A percentile compares a stretch with the other conserved stretches of the same genome.
Evolutionary conservation across 768 basidiomycete genomes (phyloP).

Genomic region (Lentinula guzmanii): DNA sequence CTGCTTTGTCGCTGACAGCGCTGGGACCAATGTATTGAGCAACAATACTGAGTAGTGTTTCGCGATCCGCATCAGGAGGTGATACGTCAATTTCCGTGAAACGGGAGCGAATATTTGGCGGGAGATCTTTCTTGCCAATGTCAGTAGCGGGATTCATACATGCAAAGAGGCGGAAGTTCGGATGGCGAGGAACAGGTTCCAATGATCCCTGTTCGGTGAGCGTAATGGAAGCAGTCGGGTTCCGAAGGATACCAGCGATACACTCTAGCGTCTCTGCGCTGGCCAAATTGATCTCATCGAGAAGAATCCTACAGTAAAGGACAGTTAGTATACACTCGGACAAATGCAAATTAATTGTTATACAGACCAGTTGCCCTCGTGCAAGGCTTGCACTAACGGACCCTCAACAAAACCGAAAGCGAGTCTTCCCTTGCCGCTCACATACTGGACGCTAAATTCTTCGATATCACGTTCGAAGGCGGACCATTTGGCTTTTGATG

Average conservation of each 20-base stretch:
- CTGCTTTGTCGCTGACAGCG: conserved; percentile 79
- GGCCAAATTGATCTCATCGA: conserved; percentile 96
- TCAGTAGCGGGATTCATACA: conserved; percentile 99
- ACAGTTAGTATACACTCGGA: no score
- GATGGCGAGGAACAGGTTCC: conserved; percentile 85
- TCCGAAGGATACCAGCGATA: conserved; percentile 79
- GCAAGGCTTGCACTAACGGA: conserved; percentile 86
- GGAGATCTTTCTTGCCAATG: conserved; percentile 96
- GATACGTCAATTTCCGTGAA: conserved; percentile 96
- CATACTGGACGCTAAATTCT: conserved; percentile 84
- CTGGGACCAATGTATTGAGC: conserved; percentile 82
- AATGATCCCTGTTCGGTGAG: conserved; percentile 90
- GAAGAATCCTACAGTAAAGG: conserved; percentile 89
- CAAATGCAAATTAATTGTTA: neutral
- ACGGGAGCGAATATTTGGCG: conserved; percentile 80
- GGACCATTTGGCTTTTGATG: conserved; percentile 56
- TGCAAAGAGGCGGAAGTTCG: conserved; percentile 93
- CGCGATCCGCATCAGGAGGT: conserved; percentile 88
- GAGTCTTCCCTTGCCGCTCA: conserved; percentile 83
- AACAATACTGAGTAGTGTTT: conserved; percentile 84
- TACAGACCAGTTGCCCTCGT: conserved; percentile 84
- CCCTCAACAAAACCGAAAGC: conserved; percentile 96
- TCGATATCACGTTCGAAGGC: conserved; percentile 61
- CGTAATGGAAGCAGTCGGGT: conserved; percentile 84
- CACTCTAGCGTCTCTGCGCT: conserved; percentile 93